These are phyloP conservation scores for Aspergillus saccharolyticus DNA, from an alignment of 495 filamentous ascomycete genomes.

Conservation along the genomic window DNA sequence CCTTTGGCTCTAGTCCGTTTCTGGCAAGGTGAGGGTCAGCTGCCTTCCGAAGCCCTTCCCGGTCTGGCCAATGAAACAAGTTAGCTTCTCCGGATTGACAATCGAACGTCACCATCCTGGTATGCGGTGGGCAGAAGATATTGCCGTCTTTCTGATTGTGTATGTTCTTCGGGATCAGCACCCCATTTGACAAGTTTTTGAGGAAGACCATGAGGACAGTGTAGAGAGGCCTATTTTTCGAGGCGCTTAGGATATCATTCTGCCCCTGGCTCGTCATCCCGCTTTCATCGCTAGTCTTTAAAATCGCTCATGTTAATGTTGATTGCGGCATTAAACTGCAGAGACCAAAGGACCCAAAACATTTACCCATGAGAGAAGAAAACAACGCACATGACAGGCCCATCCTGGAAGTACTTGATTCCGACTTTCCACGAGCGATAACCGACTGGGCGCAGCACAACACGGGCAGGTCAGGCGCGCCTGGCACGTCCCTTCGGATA, in stretches of 20 bases:
- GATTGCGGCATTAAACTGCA: neutral
- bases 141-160: slow-evolving; percentile 27
- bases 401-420: neutral
- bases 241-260: too few species aligned
- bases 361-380: neutral
- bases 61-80: slow-evolving; percentile 30
- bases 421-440: neutral
- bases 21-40: slow-evolving; percentile 15
- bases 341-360: neutral
- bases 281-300: neutral
- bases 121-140: slow-evolving; percentile 32
- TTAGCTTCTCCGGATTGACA: slow-evolving; percentile 18
- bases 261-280: neutral
- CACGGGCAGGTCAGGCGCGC: neutral
- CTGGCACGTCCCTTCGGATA: neutral
- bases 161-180: too few species aligned
- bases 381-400: slow-evolving; percentile 1
- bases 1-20: slow-evolving; percentile 5
- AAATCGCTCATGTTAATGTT: neutral
- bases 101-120: slow-evolving; percentile 23
- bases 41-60: slow-evolving; percentile 23
- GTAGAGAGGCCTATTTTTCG: too few species aligned
- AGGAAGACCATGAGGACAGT: too few species aligned
- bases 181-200: neutral
- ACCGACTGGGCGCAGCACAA: neutral